Percentiles rank a stretch among this genome's conserved stretches.
phyloP scores from a whole-genome alignment of 768 basidiomycete species.

The Clathrus columnatus region DNA sequence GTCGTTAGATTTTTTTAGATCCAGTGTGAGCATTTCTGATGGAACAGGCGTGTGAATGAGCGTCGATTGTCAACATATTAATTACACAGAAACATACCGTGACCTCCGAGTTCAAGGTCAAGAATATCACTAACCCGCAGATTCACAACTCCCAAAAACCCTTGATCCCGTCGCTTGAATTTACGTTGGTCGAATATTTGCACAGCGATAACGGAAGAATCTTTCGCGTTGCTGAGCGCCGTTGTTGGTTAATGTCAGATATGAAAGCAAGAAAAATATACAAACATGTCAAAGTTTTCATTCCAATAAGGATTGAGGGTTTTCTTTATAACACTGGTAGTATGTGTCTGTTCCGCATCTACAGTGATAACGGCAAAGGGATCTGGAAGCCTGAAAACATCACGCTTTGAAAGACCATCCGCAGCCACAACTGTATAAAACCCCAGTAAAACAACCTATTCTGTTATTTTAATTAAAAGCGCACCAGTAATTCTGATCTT shows the following conservation, averaged over 20 bases:
- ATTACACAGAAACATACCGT: conserved; percentile 53
- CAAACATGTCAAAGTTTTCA: conserved; percentile 93
- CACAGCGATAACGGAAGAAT: conserved; percentile 94
- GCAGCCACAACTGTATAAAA: conserved; percentile 85
- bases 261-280: not conserved
- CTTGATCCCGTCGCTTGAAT: conserved; percentile 97
- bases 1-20: conserved; percentile 98
- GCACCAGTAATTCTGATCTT: conserved; percentile 73
- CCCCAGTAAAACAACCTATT: conserved; percentile 6
- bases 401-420: conserved; percentile 86
- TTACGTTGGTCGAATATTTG: conserved; percentile 99
- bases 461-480: conserved; percentile 12
- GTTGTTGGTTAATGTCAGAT: conserved; percentile 5
- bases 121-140: conserved; percentile 83
- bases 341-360: conserved; percentile 94
- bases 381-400: conserved; percentile 93
- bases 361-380: conserved; percentile 98
- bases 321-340: conserved; percentile 95
- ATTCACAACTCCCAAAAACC: conserved; percentile 97
- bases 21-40: conserved; percentile 91
- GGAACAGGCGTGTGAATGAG: not conserved
- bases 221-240: conserved; percentile 73
- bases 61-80: conserved; percentile 13
- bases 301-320: conserved; percentile 95
- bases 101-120: conserved; percentile 86